phyloP scores from a whole-genome alignment of 345 rosid genomes.

The Linum lewisii region DNA sequence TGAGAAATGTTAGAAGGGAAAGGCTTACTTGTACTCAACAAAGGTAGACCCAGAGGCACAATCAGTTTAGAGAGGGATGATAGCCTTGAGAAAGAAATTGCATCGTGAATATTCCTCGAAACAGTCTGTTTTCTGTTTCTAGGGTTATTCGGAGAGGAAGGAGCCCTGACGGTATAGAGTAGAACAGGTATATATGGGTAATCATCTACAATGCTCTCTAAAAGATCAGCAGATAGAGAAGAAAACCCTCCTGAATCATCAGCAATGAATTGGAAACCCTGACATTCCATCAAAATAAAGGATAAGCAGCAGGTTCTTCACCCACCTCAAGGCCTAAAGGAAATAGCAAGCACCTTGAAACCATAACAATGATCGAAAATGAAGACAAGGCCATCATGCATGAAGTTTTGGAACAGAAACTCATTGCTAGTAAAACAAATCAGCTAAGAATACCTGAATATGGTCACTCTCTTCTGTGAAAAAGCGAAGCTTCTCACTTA shows the following conservation, averaged over 20 bases:
- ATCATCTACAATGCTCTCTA: constrained; percentile 79
- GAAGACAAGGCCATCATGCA: neutral
- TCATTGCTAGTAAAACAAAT: neutral
- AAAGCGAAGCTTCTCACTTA: constrained; percentile 67
- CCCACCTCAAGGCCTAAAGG: too few relatives aligned
- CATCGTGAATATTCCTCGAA: constrained; percentile 62
- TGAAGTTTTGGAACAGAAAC: neutral
- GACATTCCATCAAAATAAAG: constrained; percentile 6
- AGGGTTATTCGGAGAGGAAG: constrained; percentile 34
- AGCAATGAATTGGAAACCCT: constrained; percentile 87
- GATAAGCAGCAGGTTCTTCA: neutral
- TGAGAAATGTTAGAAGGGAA: constrained; percentile 7
- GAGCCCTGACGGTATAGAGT: constrained; percentile 57
- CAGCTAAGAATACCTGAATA: constrained; percentile 46
- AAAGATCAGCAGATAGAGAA: constrained; percentile 62
- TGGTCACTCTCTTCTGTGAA: constrained; percentile 92
- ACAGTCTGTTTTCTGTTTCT: constrained; percentile 40
- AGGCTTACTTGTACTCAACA: constrained; percentile 50
- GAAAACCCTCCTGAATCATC: constrained; percentile 92
- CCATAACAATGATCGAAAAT: too few relatives aligned
- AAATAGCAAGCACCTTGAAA: too few relatives aligned
- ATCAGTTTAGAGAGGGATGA: constrained; percentile 57
- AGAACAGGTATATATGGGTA: constrained; percentile 61
- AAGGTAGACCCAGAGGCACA: constrained; percentile 82
- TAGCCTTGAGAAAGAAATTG: constrained; percentile 69